Percentiles rank a stretch among this genome's conserved stretches.
These are phyloP conservation scores for Rhodomyrtus tomentosa DNA, from an alignment of 345 rosid genomes.

Conservation along the genomic window DNA sequence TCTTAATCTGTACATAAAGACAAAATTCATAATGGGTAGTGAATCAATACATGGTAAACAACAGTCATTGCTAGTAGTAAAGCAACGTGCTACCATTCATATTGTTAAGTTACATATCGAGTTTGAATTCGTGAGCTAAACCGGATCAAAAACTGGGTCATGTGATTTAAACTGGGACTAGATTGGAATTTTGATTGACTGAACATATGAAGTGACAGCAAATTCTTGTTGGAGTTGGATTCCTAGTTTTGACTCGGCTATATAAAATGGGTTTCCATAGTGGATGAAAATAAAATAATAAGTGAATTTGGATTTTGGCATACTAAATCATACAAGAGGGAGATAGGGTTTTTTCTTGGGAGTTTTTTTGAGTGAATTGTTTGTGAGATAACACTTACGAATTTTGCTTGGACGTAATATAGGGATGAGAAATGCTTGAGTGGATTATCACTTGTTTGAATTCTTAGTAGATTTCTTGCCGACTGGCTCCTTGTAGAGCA, in stretches of 20 bases:
- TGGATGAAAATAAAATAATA: background rate
- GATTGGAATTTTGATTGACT: background rate
- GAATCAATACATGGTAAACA: background rate
- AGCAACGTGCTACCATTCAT: background rate
- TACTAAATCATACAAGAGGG: background rate
- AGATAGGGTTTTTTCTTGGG: background rate
- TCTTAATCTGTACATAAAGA: background rate
- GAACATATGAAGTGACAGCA: background rate
- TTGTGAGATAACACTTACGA: background rate
- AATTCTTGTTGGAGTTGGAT: background rate
- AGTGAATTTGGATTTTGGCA: background rate
- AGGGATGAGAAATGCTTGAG: background rate
- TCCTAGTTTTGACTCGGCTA: background rate
- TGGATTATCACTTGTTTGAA: background rate
- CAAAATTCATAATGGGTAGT: background rate
- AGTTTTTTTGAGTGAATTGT: background rate
- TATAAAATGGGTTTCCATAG: background rate
- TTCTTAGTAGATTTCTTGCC: accelerated
- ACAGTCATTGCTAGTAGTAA: background rate
- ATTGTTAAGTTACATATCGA: no score
- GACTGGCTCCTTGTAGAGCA: background rate
- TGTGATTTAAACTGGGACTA: background rate
- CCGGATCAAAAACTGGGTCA: background rate
- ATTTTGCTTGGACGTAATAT: background rate
- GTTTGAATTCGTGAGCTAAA: background rate